Evolutionary conservation across 2,329 filamentous ascomycete species (phyloP).

Genomic region (Phyllosticta paracitricarpa): DNA sequence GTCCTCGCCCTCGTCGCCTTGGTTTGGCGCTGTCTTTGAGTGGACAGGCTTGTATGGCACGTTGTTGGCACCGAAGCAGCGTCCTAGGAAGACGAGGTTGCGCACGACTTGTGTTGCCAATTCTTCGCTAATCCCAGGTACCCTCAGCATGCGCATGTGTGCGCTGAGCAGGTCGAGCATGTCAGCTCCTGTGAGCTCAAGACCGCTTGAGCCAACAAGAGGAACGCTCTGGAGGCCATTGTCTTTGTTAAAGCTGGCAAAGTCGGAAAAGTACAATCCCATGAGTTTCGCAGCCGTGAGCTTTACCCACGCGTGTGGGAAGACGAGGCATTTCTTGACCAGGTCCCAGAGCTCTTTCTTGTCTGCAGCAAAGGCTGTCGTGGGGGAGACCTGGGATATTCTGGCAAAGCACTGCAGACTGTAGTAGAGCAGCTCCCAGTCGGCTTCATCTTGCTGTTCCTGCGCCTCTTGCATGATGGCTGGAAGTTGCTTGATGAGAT

Average conservation of each 20-base stretch:
- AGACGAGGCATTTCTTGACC: constrained; percentile 59
- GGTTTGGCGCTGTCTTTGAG: constrained; percentile 33
- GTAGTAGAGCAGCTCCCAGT: constrained; percentile 66
- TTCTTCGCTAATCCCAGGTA: constrained; percentile 56
- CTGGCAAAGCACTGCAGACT: constrained; percentile 60
- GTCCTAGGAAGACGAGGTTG: constrained; percentile 73
- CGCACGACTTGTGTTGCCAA: constrained; percentile 71
- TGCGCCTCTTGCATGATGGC: constrained; percentile 43
- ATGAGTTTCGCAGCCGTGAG: constrained; percentile 64
- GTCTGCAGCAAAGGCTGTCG: constrained; percentile 50
- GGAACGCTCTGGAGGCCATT: constrained; percentile 46
- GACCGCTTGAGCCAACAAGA: constrained; percentile 59
- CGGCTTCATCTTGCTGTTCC: constrained; percentile 42
- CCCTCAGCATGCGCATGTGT: constrained; percentile 51
- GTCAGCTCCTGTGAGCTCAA: constrained; percentile 54
- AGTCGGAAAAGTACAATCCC: constrained; percentile 68
- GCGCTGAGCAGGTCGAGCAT: constrained; percentile 50
- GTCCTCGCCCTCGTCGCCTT: constrained; percentile 37
- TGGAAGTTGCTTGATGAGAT: constrained; percentile 43
- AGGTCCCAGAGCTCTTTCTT: constrained; percentile 60
- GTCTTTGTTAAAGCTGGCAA: constrained; percentile 54
- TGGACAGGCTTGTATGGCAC: constrained; percentile 36
- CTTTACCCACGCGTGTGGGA: constrained; percentile 65
- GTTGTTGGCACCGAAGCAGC: constrained; percentile 50
- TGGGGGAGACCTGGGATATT: constrained; percentile 57